Base-by-base conservation (phyloP, 2,329 filamentous ascomycete species). In the Colletotrichum cordylinicola region DNA sequence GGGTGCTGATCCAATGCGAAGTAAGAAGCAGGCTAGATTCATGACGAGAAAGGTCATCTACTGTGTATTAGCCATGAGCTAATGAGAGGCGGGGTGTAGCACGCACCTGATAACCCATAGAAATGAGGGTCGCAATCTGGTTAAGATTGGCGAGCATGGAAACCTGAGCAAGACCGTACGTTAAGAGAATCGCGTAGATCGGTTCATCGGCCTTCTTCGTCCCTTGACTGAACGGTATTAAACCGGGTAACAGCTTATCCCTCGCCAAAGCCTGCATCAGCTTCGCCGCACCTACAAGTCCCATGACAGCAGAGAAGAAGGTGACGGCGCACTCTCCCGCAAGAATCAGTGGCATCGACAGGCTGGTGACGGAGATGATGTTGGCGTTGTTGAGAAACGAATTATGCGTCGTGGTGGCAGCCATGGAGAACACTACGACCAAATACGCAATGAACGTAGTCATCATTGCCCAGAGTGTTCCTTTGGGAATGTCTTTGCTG, bases 31-130 rank as follows among this genome's bases (percentile, higher is more conserved):
- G 8, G 95, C 95, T 10, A 98, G 85, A 78, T 98, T 98, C 84
- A 95, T 97, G 55, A 96, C 94, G 67, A 98, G 91, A 81, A 98
- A 98, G 0, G 95, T 98, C 93, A 98, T 96, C 89, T 91, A 33
- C 9, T n/a, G n/a, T 9, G 13, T 12, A 55, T 58, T 52, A 71
- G 74, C 27, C n/a, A 52, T 10, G 24, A 4, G 16, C 15, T 6
- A 52, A 37, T 8, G 48, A 8, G 27, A 29, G 13, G 18, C 9
- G 61, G 31, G 21, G 16, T 4, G 8, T 7, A 15, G n/a, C n/a
- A 80, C 85, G 82, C 82, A 90, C 90, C 81, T 97, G 91, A 82
- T 97, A 98, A 18, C 94, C 94, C 94, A 98, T 98, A 3, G 95
- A 96, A 61, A 98, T 95, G 73, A 98, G 92, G 0, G 95, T 96